These are phyloP conservation scores for Amniculicola lignicola DNA, from an alignment of 495 filamentous ascomycete genomes.

Conservation along the genomic window DNA sequence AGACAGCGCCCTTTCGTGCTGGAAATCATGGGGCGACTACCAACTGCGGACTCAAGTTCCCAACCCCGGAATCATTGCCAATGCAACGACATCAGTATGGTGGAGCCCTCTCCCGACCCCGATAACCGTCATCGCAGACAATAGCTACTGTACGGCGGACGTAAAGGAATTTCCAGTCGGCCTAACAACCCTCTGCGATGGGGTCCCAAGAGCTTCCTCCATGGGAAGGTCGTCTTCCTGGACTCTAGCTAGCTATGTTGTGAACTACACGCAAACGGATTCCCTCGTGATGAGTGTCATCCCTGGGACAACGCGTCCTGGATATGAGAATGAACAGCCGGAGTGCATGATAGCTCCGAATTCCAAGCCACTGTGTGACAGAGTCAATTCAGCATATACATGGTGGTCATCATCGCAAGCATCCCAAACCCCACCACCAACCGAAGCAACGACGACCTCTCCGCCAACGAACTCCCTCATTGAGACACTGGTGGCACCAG, in stretches of 20 bases:
- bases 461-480: constrained; percentile 15
- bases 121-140: constrained; percentile 13
- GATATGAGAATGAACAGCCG: constrained; percentile 17
- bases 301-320: constrained; percentile 12
- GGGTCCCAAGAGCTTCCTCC: constrained; percentile 8
- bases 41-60: constrained; percentile 13
- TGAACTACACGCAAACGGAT: constrained; percentile 17
- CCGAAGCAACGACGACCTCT: constrained; percentile 5
- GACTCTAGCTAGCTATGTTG: constrained; percentile 4
- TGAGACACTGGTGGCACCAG: constrained; percentile 10
- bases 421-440: constrained; percentile 8
- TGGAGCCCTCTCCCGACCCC: constrained; percentile 9
- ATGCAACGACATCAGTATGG: constrained; percentile 20
- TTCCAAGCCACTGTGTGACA: constrained; percentile 12
- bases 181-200: constrained; percentile 15
- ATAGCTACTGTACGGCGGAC: constrained; percentile 7
- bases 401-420: constrained; percentile 12
- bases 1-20: constrained; percentile 6
- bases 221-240: constrained; percentile 9
- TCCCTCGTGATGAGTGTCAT: constrained; percentile 4
- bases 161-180: constrained; percentile 7
- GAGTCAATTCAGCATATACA: constrained; percentile 14
- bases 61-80: constrained; percentile 14
- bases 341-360: constrained; percentile 18
- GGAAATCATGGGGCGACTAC: constrained; percentile 11